Base-by-base conservation (phyloP, 768 basidiomycete species). In the Boletellus sp. region DNA sequence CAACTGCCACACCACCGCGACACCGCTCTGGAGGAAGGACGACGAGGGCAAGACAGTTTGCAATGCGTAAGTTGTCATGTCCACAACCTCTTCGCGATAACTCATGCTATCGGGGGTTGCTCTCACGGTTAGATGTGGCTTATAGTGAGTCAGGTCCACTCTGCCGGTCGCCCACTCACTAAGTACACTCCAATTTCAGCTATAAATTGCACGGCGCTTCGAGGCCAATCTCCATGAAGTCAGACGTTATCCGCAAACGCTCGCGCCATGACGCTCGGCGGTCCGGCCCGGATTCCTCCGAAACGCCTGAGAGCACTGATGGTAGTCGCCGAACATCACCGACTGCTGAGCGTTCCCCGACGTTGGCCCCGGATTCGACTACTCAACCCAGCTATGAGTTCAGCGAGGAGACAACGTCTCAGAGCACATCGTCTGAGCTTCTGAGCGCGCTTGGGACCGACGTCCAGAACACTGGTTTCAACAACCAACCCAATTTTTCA, bases 11-110 rank as follows among this genome's bases (percentile, higher is more conserved):
- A 92, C 90, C 20, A 91, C 87, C 3, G 87, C 89, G 13, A 91
- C 90, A 6, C 90, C 90, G 12, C 78, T 92, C 35, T 92, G 90
- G 90, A 79, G 90, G 54, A 92, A 92, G 69, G 90, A 92, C 58
- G 89, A 91, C 58, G 90, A 91, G 69, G 90, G 90, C 47, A 89
- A 89, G 74, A 92, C 90, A 0, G 87, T 92, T 35, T 92, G 90
- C 73, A 92, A 92, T 60, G 90, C 90, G 85, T 91, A 66, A 68
- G 85, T 80, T n/a, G 38, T 43, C n/a, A 6, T n/a, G 15, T 44
- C 9, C 12, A 23, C 35, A n/a, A 28, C 50, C 46, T 39, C n/a
- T 46, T 42, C 47, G 32, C 52, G 32, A 44, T 50, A 22, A 48
- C 64, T 56, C 32, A 55, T 43, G 32, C 39, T 51, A 28, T 28